Percentiles rank a stretch among this genome's conserved stretches.
Evolutionary conservation across 1,284 basidiomycete species (phyloP).

Genomic region (Heterobasidion irregulare): DNA sequence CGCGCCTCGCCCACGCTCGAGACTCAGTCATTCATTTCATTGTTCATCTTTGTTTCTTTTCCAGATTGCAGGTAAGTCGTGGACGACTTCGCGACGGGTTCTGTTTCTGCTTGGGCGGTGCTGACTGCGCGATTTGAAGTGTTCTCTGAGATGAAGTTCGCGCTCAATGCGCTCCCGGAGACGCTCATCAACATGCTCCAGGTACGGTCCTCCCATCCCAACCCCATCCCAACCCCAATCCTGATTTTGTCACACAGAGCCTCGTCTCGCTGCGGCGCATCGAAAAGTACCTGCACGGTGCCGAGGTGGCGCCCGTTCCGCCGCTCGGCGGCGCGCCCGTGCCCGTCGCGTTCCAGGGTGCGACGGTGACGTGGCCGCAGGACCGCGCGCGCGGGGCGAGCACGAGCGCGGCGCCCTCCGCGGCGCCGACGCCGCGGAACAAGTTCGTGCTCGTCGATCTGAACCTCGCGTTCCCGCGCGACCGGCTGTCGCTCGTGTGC

Average conservation of each 20-base stretch:
- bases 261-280: constrained; percentile 86
- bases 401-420: constrained; percentile 44
- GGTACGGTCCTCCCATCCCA: constrained; percentile 25
- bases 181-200: constrained; percentile 85
- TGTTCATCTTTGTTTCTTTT: background rate
- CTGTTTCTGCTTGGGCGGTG: constrained; percentile 44
- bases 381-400: constrained; percentile 37
- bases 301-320: constrained; percentile 58
- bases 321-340: constrained; percentile 48
- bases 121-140: constrained; percentile 32
- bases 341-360: constrained; percentile 69
- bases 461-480: constrained; percentile 68
- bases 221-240: too few relatives aligned
- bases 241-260: constrained; percentile 32
- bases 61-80: background rate
- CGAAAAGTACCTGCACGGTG: constrained; percentile 76
- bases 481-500: constrained; percentile 75
- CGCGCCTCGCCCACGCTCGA: background rate
- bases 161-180: constrained; percentile 81
- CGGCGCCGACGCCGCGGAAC: constrained; percentile 62
- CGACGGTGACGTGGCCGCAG: constrained; percentile 87
- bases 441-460: constrained; percentile 82
- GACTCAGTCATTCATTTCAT: background rate
- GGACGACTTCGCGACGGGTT: background rate
- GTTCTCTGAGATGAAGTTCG: constrained; percentile 82